These are phyloP conservation scores for Mycocentrospora acerina DNA, from an alignment of 2,329 filamentous ascomycete genomes.

Conservation along the genomic window DNA sequence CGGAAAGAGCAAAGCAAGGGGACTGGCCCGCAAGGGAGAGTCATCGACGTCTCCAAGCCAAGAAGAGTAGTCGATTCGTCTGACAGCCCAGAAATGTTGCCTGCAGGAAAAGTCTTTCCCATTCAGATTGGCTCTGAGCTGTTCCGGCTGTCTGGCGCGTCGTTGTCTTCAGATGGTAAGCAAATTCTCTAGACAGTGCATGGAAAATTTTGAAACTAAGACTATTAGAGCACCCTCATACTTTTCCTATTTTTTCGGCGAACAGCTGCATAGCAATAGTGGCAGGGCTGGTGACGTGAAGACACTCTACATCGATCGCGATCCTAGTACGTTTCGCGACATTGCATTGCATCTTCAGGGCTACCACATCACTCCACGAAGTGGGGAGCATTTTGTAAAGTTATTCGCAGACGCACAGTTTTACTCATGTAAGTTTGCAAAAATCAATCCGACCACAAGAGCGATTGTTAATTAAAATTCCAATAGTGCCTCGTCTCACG, in stretches of 20 bases:
- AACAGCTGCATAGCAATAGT: constrained; percentile 70
- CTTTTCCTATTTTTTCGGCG: constrained; percentile 90
- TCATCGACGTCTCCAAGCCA: constrained; percentile 37
- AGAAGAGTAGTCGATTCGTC: constrained; percentile 31
- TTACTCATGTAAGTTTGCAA: constrained; percentile 67
- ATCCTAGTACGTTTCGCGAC: constrained; percentile 84
- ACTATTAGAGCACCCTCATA: constrained; percentile 81
- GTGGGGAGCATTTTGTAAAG: constrained; percentile 85
- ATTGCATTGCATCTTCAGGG: constrained; percentile 88
- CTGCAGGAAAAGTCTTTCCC: constrained; percentile 70
- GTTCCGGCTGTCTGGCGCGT: constrained; percentile 70
- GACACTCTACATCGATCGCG: constrained; percentile 92
- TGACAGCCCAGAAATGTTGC: constrained; percentile 52
- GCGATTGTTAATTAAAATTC: constrained; percentile 14
- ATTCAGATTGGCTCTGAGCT: constrained; percentile 70
- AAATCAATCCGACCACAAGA: constrained; percentile 2
- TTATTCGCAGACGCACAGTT: constrained; percentile 95
- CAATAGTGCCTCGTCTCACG: constrained; percentile 77
- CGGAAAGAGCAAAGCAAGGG: constrained; percentile 33
- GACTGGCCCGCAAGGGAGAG: constrained; percentile 35
- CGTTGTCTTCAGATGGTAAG: constrained; percentile 71
- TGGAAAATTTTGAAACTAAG: constrained; percentile 44
- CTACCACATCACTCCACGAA: constrained; percentile 79
- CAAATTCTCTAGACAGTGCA: constrained; percentile 6
- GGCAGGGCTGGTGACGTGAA: constrained; percentile 63